phyloP scores from a whole-genome alignment of 2,329 filamentous ascomycete genomes.

The Zymoseptoria crescenta region DNA sequence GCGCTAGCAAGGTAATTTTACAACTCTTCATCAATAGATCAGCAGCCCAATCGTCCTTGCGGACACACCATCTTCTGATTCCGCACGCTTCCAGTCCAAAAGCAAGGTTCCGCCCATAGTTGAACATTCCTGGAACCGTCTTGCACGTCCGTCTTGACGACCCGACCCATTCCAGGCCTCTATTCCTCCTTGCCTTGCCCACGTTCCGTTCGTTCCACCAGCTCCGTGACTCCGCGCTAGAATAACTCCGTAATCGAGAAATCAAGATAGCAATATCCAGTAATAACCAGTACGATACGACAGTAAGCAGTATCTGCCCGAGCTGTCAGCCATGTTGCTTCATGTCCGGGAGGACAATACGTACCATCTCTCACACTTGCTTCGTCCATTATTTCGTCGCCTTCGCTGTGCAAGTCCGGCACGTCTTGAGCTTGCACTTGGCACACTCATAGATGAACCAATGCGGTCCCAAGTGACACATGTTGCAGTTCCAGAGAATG shows the following conservation, averaged over 20 bases:
- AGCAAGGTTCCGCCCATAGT: not conserved
- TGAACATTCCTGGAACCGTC: not conserved
- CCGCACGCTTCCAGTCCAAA: not conserved
- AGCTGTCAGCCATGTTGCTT: not conserved
- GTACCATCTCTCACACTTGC: conserved; percentile 5
- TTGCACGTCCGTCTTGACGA: no score
- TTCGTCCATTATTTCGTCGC: conserved; percentile 28
- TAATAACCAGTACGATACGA: not conserved
- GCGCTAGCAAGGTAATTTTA: not conserved
- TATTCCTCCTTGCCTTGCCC: conserved; percentile 7
- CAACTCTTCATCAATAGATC: not conserved
- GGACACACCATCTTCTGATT: conserved; percentile 8
- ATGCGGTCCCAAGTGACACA: conserved; percentile 45
- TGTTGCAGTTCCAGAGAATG: conserved; percentile 46
- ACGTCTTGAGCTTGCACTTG: conserved; percentile 45
- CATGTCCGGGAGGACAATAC: not conserved
- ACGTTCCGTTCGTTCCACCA: conserved; percentile 1
- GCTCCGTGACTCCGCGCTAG: conserved; percentile 22
- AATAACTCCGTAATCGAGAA: conserved; percentile 7
- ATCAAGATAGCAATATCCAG: not conserved
- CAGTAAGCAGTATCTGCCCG: not conserved
- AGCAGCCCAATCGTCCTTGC: conserved; percentile 13
- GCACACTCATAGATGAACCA: conserved; percentile 45
- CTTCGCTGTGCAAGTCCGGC: conserved; percentile 40
- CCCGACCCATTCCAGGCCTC: not conserved